These are phyloP conservation scores for Zelopaecilomyces penicillatus DNA, from an alignment of 2,329 filamentous ascomycete genomes.

Conservation along the genomic window DNA sequence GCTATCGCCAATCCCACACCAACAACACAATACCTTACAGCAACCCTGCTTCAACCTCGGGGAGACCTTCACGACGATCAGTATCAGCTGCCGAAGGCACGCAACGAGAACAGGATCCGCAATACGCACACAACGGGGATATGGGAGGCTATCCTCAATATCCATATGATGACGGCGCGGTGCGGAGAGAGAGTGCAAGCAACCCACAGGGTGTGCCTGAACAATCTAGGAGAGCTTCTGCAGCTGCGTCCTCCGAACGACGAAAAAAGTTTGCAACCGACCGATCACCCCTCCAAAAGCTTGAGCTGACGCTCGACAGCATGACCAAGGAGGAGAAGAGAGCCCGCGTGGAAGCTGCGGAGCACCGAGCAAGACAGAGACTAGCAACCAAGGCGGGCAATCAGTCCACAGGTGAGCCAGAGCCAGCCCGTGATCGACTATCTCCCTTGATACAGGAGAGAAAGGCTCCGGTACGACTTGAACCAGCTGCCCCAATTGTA, in stretches of 20 bases:
- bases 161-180: constrained; percentile 13
- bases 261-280: constrained; percentile 63
- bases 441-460: constrained; percentile 1
- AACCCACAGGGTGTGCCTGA: constrained; percentile 14
- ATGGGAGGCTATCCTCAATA: constrained; percentile 14
- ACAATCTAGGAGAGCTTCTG: constrained; percentile 30
- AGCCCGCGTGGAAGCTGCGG: constrained; percentile 74
- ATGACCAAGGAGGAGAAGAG: constrained; percentile 96
- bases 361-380: constrained; percentile 60
- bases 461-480: background rate
- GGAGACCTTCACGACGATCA: constrained; percentile 5
- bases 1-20: constrained; percentile 42
- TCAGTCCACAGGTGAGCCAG: constrained; percentile 13
- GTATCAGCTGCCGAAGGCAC: constrained; percentile 2
- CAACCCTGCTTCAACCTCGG: constrained; percentile 10
- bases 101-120: constrained; percentile 9
- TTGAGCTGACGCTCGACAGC: constrained; percentile 82
- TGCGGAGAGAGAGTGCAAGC: constrained; percentile 15
- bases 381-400: constrained; percentile 31
- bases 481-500: constrained; percentile 1
- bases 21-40: constrained; percentile 19
- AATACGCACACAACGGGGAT: constrained; percentile 7
- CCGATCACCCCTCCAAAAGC: constrained; percentile 83
- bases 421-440: constrained; percentile 17
- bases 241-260: constrained; percentile 32